phyloP scores from a whole-genome alignment of 805 yeast species.

The Yarrowia phangngaensis region DNA sequence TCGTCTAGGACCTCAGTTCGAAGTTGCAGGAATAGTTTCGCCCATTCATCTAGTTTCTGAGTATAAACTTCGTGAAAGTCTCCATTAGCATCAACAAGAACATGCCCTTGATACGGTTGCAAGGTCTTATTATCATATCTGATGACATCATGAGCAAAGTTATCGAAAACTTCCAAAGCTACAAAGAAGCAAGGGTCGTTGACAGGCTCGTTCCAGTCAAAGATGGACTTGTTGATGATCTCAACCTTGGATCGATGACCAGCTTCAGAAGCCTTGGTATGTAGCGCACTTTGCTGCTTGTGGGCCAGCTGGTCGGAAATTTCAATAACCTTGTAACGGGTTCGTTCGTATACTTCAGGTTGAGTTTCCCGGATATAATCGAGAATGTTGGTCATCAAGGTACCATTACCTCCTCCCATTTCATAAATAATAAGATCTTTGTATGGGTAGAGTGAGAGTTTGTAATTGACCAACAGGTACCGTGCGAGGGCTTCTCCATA shows the following conservation, averaged over 20 bases:
- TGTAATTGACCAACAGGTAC: slow-evolving; percentile 67
- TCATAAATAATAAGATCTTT: slow-evolving; percentile 74
- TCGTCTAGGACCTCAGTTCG: slow-evolving; percentile 42
- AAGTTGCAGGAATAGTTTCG: slow-evolving; percentile 48
- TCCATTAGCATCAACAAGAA: slow-evolving; percentile 64
- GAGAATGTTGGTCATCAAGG: slow-evolving; percentile 70
- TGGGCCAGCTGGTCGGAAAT: slow-evolving; percentile 60
- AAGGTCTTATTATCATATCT: slow-evolving; percentile 67
- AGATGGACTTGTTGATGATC: slow-evolving; percentile 68
- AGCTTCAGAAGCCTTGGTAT: slow-evolving; percentile 38
- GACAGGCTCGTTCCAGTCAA: slow-evolving; percentile 62
- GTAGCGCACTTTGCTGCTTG: slow-evolving; percentile 46
- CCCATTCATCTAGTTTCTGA: slow-evolving; percentile 56
- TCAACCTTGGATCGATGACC: slow-evolving; percentile 57
- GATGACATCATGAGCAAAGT: slow-evolving; percentile 75
- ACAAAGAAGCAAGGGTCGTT: slow-evolving; percentile 69
- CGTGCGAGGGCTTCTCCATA: slow-evolving; percentile 86
- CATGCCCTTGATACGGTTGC: slow-evolving; percentile 73
- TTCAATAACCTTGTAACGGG: slow-evolving; percentile 69
- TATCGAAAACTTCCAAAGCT: slow-evolving; percentile 80
- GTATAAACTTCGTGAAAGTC: slow-evolving; percentile 72
- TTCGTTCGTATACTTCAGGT: slow-evolving; percentile 68
- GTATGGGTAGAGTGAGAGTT: slow-evolving; percentile 63
- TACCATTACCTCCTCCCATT: slow-evolving; percentile 89
- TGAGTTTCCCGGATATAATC: slow-evolving; percentile 58